Evolutionary conservation across 805 yeast species (phyloP), one percentile per base, ranked within the genome.

Genomic region (Ogataea salicorniae): DNA sequence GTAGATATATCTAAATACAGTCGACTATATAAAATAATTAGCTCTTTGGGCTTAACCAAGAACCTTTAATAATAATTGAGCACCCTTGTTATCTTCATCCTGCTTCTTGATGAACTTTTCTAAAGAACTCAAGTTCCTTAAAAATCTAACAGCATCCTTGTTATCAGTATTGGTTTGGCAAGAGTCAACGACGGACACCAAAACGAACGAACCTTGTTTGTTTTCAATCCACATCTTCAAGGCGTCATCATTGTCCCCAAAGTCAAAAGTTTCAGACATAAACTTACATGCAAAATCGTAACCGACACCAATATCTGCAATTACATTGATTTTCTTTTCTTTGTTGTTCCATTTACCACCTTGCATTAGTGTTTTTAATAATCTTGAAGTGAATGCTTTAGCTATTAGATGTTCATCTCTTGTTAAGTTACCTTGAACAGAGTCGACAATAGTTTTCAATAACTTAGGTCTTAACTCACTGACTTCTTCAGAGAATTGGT

Each of bases 331-430:
- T 59, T 67, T 74, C 66, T 74, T 80, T 56, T 73, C 79, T 67
- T 81, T 80, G 60, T 75, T 77, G 60, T 83, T 82, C 85, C 89
- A 88, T 61, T 82, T 87, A 58, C 91, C 91, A 51, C 91, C 92
- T 67, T 87, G 95, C 54, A 89, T 84, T 58, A 89, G 71, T 0
- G 88, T 71, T 64, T 87, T 84, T 53, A 89, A 68, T 44, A 85
- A 71, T 71, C 97, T 80, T 3, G 88, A 75, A 26, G 87, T 76
- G 63, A 83, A 86, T 44, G 94, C 86, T 60, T 79, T 80, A 56
- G 77, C 80, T 55, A 86, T 73, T 48, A 87, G 75, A 63, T 86
- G 95, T 45, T 69, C 76, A 54, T 81, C 87, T 41, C 77, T 84
- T 18, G 74, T 64, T 17, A 88, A 75, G 49, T 87, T 88, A 39